phyloP scores from a whole-genome alignment of 257 asterid species.

The Gentiana dahurica region DNA sequence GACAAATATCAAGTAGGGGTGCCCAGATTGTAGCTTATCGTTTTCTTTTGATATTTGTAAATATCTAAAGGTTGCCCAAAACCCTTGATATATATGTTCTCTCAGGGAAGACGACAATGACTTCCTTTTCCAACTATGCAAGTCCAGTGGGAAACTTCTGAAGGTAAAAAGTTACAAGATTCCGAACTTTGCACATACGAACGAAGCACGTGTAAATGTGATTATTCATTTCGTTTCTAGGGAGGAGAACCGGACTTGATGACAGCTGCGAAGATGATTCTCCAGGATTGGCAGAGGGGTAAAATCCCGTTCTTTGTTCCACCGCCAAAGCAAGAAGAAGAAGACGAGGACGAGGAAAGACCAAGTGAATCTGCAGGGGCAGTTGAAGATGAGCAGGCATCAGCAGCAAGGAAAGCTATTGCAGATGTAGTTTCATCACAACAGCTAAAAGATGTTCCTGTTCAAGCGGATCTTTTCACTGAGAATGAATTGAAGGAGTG shows the following conservation, averaged over 20 bases:
- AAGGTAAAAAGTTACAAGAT: constrained; percentile 35
- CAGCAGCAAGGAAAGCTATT: constrained; percentile 55
- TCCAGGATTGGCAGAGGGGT: constrained; percentile 96
- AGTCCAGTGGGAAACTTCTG: constrained; percentile 70
- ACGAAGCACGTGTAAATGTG: too few relatives aligned
- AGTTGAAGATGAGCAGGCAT: constrained; percentile 26
- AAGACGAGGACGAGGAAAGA: constrained; percentile 23
- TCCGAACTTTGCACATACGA: background rate
- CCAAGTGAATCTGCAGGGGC: constrained; percentile 20
- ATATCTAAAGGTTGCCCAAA: background rate
- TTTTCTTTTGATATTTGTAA: background rate
- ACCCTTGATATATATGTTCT: background rate
- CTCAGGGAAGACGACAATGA: constrained; percentile 81
- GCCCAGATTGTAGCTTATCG: too few relatives aligned
- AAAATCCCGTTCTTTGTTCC: constrained; percentile 66
- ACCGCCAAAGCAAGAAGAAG: constrained; percentile 49
- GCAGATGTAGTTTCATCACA: constrained; percentile 56
- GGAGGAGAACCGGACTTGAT: constrained; percentile 92
- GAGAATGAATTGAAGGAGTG: constrained; percentile 56
- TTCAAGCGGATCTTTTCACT: constrained; percentile 54
- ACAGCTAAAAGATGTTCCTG: constrained; percentile 54
- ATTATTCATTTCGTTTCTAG: constrained; percentile 16
- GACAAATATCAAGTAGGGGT: too few relatives aligned
- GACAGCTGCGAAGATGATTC: constrained; percentile 89
- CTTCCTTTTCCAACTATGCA: constrained; percentile 85